Evolutionary conservation across 441 rosid genomes (phyloP).

Genomic region (Aleurites moluccanus): DNA sequence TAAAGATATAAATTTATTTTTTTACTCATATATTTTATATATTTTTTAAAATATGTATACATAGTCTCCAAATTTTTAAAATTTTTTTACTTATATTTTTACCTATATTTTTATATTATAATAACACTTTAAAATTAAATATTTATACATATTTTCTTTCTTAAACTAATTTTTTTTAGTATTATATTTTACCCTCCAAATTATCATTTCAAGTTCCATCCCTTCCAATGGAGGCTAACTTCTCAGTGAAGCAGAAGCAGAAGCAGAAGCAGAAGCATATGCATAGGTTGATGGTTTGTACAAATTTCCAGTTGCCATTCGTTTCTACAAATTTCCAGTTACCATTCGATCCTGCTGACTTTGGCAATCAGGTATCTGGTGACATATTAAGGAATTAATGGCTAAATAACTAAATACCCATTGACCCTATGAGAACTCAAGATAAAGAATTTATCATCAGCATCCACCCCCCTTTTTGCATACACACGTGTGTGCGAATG

Average conservation of each 20-base stretch:
- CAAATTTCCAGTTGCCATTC: neutral
- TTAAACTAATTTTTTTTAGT: too few species aligned
- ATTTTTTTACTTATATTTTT: too few species aligned
- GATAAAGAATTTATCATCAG: neutral
- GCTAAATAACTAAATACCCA: neutral
- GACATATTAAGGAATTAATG: neutral
- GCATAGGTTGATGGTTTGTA: neutral
- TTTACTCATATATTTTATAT: too few species aligned
- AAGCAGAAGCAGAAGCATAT: neutral
- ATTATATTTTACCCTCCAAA: too few species aligned
- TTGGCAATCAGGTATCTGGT: neutral
- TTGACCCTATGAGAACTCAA: neutral
- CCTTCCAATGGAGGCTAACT: neutral
- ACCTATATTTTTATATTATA: too few species aligned
- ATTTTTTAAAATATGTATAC: too few species aligned
- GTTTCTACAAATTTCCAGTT: neutral
- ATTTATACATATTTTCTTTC: too few species aligned
- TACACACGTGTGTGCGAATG: neutral
- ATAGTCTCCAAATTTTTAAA: too few species aligned
- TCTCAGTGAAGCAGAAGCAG: neutral
- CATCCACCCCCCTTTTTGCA: neutral
- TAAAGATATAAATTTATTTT: too few species aligned
- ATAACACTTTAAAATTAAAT: too few species aligned
- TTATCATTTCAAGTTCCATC: too few species aligned
- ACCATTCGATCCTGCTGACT: neutral